Base-by-base conservation (phyloP, 2,329 filamentous ascomycete genomes). In the Sporothrix brasiliensis region DNA sequence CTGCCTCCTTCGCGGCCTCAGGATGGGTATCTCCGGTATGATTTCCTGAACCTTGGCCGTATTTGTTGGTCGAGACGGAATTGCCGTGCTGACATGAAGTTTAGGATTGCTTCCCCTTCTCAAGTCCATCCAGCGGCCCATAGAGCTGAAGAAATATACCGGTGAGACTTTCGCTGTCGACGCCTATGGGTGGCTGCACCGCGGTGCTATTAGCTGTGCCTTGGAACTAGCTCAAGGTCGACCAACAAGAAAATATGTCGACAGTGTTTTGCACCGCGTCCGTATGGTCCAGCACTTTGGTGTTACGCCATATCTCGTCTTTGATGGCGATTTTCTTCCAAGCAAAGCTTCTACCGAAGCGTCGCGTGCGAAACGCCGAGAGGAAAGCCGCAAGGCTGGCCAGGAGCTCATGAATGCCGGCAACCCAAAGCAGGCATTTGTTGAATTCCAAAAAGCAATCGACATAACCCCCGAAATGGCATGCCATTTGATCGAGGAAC, bases 401-500 rank as follows among this genome's bases (percentile, higher is more conserved):
- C 80, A 94, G 71, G 92, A 95, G 77, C 82, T 97, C 13, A 83
- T 97, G 70, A 90, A 89, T 72, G 90, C 93, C 47, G 94, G 95
- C 39, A 94, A 94, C 78, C 85, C 87, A 1, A 85, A 90, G 0
- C 91, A 94, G 77, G 95, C 95, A 11, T 88, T 94, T 70, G 84
- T 89, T 60, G 93, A 98, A 79, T 87, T 98, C 70, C 94, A 98
- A 78, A 99, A 98, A 79, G 92, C 94, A 60, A 91, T 98, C 72
- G 95, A 99, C 79, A 89, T 99, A 50, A 98, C 95, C 1, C 94
- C 96, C 2, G 90, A 95, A 76, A 99, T 99, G 96, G 95, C 95
- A 9, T 88, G 92, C 7, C 86, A 92, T 74, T 82, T 98, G 68
- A 99, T 99, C 71, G 93, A 97, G 75, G 92, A 97, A 78, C 84